Base-by-base conservation (phyloP, 2,329 filamentous ascomycete species). In the Colletotrichum spaethianum region DNA sequence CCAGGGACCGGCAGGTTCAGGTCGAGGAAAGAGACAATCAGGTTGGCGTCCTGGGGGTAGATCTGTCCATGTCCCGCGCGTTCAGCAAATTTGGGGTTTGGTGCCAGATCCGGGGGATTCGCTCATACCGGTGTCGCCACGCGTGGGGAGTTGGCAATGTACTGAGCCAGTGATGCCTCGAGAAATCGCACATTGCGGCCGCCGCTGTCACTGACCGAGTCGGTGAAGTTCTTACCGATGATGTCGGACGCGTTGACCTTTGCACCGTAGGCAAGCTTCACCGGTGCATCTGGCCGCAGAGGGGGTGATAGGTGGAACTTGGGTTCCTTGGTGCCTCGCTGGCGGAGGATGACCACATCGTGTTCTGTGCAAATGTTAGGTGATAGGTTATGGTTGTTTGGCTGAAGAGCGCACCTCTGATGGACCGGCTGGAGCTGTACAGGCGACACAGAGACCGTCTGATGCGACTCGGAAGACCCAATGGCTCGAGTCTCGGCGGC, bases 1-100 rank as follows among this genome's bases (percentile, higher is more conserved):
- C 77, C 74, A 38, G 82, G 76, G 76, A 83, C 80, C 3, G 84
- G 78, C 38, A 90, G 88, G 79, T 96, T 91, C 55, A 96, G 86
- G 79, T 96, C 93, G 28, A 97, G 87, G 31, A 95, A 85, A 1
- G 90, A 93, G 46, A 94, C 91, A 63, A 96, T 95, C 40, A 93
- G 83, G 75, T 89, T 92, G 23, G 93, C 92, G 81, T 96, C 94
- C 70, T 90, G 88, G 20, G 93, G 91, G 78, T 96, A 96, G 53
- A 84, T 84, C 77, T 80, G 59, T 71, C 63, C 40, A 20, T 38
- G n/a, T 52, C 20, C 31, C 60, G 44, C 36, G 53, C 42, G 44
- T 46, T 72, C 67, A 73, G 72, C n/a, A n/a, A n/a, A 59, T 48
- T 16, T 20, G 20, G 12, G 4, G n/a, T n/a, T 1, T 46, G 20